A percentile compares a stretch with the other conserved stretches of the same genome.
Conservation (phyloP, 164 flowering plant species). For the Berberis vulgaris region DNA sequence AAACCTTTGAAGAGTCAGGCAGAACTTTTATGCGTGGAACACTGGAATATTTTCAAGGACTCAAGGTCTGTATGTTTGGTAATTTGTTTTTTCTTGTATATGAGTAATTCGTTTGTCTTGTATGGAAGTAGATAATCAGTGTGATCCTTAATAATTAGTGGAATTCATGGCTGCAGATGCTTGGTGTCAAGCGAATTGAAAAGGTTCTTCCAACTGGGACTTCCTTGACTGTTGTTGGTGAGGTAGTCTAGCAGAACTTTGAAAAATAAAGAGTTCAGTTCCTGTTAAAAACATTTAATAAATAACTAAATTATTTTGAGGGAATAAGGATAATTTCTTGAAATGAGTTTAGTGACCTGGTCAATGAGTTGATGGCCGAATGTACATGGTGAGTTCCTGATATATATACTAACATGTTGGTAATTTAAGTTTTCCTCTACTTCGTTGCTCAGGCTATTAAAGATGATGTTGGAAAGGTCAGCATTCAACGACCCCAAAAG, state of each 20-base stretch:
- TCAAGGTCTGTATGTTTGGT: slow-evolving; percentile 55
- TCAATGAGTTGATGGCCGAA: too few relatives aligned
- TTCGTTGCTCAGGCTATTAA: slow-evolving; percentile 61
- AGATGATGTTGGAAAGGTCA: slow-evolving; percentile 83
- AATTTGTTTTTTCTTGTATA: background rate
- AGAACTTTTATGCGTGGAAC: slow-evolving; percentile 90
- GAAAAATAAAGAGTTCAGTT: too few relatives aligned
- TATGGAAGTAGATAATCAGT: background rate
- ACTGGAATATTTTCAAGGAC: slow-evolving; percentile 90
- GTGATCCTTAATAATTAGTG: slow-evolving; percentile 6
- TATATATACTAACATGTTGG: too few relatives aligned
- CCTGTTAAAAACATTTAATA: too few relatives aligned
- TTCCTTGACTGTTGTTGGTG: slow-evolving; percentile 90
- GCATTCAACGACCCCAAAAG: slow-evolving; percentile 79
- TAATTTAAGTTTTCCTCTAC: background rate
- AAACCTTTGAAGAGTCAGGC: slow-evolving; percentile 93
- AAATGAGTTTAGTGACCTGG: too few relatives aligned
- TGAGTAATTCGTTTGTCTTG: background rate
- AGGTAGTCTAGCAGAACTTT: slow-evolving; percentile 40
- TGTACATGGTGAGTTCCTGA: too few relatives aligned
- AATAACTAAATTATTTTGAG: too few relatives aligned
- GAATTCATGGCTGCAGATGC: slow-evolving; percentile 57
- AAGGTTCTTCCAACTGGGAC: slow-evolving; percentile 92
- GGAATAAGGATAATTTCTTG: too few relatives aligned
- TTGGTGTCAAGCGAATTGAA: slow-evolving; percentile 92